These are phyloP conservation scores for Coemansia sp. DNA, from an alignment of 192 early-diverging fungal genomes.

Conservation along the genomic window DNA sequence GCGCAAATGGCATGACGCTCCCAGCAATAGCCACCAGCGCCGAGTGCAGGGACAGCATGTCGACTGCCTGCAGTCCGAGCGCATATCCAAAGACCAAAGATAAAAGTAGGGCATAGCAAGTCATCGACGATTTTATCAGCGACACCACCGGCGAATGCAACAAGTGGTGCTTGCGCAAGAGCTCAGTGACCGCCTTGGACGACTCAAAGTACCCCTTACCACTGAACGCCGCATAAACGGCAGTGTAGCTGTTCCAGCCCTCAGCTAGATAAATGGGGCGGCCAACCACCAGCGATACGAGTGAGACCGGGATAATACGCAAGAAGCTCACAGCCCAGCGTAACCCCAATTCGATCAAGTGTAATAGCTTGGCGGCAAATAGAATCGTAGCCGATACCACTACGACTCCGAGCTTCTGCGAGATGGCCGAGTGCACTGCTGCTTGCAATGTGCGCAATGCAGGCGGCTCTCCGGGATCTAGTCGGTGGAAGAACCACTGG, in stretches of 20 bases:
- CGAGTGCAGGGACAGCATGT: constrained; percentile 22
- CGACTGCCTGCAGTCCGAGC: constrained; percentile 29
- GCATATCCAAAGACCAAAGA: constrained; percentile 40
- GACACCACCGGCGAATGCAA: constrained; percentile 48
- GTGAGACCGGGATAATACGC: constrained; percentile 26
- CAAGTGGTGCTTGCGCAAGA: constrained; percentile 38
- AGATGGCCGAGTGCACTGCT: constrained; percentile 33
- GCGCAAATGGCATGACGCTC: constrained; percentile 39
- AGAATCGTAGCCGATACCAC: constrained; percentile 34
- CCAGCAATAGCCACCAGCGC: constrained; percentile 33
- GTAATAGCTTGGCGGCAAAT: constrained; percentile 30
- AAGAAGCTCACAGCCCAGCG: constrained; percentile 36
- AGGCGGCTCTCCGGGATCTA: constrained; percentile 43
- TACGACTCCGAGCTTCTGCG: constrained; percentile 40
- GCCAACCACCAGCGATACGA: constrained; percentile 35
- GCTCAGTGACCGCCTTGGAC: constrained; percentile 16
- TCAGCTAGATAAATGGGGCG: constrained; percentile 37
- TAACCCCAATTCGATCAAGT: constrained; percentile 31
- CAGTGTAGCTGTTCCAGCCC: constrained; percentile 35
- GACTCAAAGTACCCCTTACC: constrained; percentile 47
- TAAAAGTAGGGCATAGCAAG: constrained; percentile 38
- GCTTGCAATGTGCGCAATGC: constrained; percentile 47
- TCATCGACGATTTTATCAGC: constrained; percentile 48
- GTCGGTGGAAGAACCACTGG: constrained; percentile 53
- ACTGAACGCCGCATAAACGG: constrained; percentile 43